Base-by-base conservation (phyloP, 2,329 filamentous ascomycete genomes). In the Eutypa lata region DNA sequence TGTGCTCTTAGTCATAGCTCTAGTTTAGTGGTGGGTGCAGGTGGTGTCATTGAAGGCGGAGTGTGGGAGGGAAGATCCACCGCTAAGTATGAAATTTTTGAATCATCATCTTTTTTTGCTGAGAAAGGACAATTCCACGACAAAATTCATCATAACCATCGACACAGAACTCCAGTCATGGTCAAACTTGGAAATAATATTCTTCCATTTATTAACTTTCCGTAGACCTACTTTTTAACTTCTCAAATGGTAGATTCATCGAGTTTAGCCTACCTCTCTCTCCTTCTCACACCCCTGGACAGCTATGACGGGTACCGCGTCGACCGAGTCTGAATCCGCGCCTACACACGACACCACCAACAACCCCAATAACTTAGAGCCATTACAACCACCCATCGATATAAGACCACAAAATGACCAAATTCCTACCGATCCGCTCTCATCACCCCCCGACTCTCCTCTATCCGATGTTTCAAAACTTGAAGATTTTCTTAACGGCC, bases 241-340 rank as follows among this genome's bases (percentile, higher is more conserved):
- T 69, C 64, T 71, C 81, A 80, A 77, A 86, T 86, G 83, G 78
- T 70, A 73, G 68, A 73, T 74, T 75, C 77, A 74, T 73, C 69
- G 78, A 80, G 76, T 73, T 76, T 72, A 74, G 78, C 76, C 75
- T 73, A 73, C 73, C 68, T 68, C 69, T 66, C 66, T 70, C 71
- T 71, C 70, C 70, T 69, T 68, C 61, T 63, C 62, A 61, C 61
- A 71, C 65, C 70, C 63, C 69, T 67, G 65, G 68, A 67, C 65
- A 74, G 81, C 73, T 76, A 84, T 84, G 81, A 79, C 77, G 72
- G 76, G 76, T 75, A 81, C 73, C 80, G 81, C 80, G 80, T 83
- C 79, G 73, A 73, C 76, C 73, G 71, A 73, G 66, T 68, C 71
- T 67, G 42, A 45, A 21, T 21, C 42, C 22, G 73, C 72, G 65